Evolutionary conservation across 371 early-diverging fungal species (phyloP).

Genomic region (Mortierella sp.): DNA sequence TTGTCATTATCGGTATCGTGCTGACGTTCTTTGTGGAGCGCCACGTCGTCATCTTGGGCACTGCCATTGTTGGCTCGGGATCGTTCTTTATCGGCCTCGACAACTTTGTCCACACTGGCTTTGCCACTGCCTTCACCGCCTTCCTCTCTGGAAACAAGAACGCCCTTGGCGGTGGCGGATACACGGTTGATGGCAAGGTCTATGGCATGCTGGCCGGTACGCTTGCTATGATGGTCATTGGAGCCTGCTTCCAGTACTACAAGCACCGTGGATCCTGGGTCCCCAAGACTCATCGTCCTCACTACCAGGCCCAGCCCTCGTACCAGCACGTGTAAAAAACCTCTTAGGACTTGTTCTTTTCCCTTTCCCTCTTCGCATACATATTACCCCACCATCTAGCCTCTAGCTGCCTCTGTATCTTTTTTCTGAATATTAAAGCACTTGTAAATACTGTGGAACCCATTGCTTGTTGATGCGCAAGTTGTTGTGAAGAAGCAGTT

Average conservation of each 20-base stretch:
- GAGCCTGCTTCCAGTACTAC: conserved; percentile 66
- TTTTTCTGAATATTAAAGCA: conserved; percentile 4
- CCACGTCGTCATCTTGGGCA: conserved; percentile 65
- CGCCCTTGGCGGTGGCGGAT: conserved; percentile 25
- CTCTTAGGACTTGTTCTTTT: neutral
- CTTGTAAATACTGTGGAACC: neutral
- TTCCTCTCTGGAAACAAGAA: conserved; percentile 49
- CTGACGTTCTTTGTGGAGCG: conserved; percentile 70
- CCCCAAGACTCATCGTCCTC: conserved; percentile 54
- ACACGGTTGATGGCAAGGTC: conserved; percentile 59
- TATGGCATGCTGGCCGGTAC: conserved; percentile 72
- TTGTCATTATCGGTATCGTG: conserved; percentile 61
- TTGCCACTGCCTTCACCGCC: conserved; percentile 50
- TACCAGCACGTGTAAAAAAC: conserved; percentile 44
- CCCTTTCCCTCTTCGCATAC: neutral
- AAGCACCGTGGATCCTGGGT: conserved; percentile 54
- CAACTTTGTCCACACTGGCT: conserved; percentile 69
- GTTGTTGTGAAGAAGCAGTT: neutral
- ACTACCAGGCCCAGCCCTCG: conserved; percentile 35
- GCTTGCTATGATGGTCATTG: conserved; percentile 65
- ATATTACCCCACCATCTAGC: conserved; percentile 2
- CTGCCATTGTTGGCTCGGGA: conserved; percentile 70
- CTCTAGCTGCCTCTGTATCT: neutral
- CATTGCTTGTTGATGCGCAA: neutral
- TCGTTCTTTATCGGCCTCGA: conserved; percentile 72